Percentiles rank a stretch among this genome's conserved stretches.
These are phyloP conservation scores for Helminthosporium solani DNA, from an alignment of 2,329 filamentous ascomycete species.

Conservation along the genomic window DNA sequence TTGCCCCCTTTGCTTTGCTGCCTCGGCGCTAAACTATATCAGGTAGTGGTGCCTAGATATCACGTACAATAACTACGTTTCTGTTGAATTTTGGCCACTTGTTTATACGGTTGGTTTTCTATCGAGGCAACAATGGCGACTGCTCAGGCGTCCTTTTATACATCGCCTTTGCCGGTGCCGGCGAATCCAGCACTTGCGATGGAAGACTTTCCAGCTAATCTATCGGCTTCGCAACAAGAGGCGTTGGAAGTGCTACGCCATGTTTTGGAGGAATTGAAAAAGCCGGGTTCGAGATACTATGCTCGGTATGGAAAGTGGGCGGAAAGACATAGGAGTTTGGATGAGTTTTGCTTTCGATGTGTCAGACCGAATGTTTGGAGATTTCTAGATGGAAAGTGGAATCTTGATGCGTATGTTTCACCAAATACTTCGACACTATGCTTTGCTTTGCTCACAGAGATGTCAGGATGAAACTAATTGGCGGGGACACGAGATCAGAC, in stretches of 20 bases:
- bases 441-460: neutral
- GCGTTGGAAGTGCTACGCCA: conserved; percentile 24
- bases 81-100: neutral
- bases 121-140: neutral
- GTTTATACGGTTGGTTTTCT: neutral
- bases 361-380: conserved; percentile 26
- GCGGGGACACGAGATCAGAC: conserved; percentile 25
- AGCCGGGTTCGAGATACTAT: conserved; percentile 16
- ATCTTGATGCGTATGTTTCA: conserved; percentile 17
- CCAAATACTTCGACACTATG: neutral
- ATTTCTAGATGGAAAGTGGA: conserved; percentile 21
- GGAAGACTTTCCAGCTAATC: conserved; percentile 10
- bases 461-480: conserved; percentile 19
- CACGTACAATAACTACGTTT: neutral
- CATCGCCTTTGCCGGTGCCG: neutral
- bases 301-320: conserved; percentile 23
- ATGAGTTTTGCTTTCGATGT: conserved; percentile 19
- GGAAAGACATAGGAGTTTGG: conserved; percentile 19
- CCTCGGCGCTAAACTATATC: conserved; percentile 9
- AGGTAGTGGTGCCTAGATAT: conserved; percentile 6
- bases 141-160: neutral
- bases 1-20: conserved; percentile 7
- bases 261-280: conserved; percentile 19
- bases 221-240: conserved; percentile 22
- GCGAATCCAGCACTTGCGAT: conserved; percentile 6